These are phyloP conservation scores for Boechera divaricarpa DNA, from an alignment of 345 rosid genomes.

Conservation along the genomic window DNA sequence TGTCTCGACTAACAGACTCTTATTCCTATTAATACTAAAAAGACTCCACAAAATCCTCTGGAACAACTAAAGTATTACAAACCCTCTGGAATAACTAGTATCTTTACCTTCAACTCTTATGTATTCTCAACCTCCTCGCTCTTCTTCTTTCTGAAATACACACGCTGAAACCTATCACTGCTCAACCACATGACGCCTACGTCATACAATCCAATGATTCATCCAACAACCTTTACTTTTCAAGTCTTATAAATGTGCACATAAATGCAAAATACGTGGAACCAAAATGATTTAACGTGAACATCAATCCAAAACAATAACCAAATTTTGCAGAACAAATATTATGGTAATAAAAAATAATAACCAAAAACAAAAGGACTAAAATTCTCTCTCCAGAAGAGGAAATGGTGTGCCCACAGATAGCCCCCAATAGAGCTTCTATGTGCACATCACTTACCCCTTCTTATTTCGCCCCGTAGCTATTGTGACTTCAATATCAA, in stretches of 20 bases:
- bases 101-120: too few relatives aligned
- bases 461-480: slow-evolving; percentile 44
- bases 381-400: slow-evolving; percentile 36
- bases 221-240: slow-evolving; percentile 33
- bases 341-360: slow-evolving; percentile 21
- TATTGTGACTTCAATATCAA: slow-evolving; percentile 39
- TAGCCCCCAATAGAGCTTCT: slow-evolving; percentile 25
- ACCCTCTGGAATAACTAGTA: too few relatives aligned
- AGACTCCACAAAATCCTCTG: too few relatives aligned
- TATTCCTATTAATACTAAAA: too few relatives aligned
- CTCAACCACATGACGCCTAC: slow-evolving; percentile 17
- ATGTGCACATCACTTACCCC: slow-evolving; percentile 32
- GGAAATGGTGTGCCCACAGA: slow-evolving; percentile 27
- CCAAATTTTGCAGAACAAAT: slow-evolving; percentile 39
- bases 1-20: too few relatives aligned
- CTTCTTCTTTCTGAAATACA: too few relatives aligned
- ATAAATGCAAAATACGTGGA: slow-evolving; percentile 35
- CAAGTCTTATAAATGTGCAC: slow-evolving; percentile 25
- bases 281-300: slow-evolving; percentile 38
- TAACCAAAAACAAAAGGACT: slow-evolving; percentile 28
- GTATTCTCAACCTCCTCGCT: too few relatives aligned
- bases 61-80: too few relatives aligned
- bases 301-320: slow-evolving; percentile 36
- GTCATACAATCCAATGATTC: slow-evolving; percentile 29
- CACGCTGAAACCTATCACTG: too few relatives aligned